These are phyloP conservation scores for Hypoxylon fuscum DNA, from an alignment of 495 filamentous ascomycete genomes.

Conservation along the genomic window DNA sequence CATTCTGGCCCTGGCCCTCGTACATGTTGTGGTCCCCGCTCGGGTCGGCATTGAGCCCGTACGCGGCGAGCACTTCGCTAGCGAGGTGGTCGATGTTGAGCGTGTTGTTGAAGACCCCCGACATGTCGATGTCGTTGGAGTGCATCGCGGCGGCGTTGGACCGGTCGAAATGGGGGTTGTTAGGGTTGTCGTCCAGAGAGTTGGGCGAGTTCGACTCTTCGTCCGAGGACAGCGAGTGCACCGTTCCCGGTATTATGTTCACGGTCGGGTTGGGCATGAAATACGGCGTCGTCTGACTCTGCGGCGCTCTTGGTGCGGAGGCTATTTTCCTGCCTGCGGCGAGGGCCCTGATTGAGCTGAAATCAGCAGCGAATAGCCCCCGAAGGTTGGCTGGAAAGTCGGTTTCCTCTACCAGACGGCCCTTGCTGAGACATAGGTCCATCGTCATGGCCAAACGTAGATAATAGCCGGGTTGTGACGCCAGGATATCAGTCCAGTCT, in stretches of 20 bases:
- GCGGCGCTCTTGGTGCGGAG: background rate
- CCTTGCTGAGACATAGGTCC: slow-evolving; percentile 47
- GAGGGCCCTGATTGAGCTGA: slow-evolving; percentile 42
- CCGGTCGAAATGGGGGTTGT: background rate
- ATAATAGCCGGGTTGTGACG: slow-evolving; percentile 43
- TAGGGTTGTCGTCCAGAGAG: slow-evolving; percentile 20
- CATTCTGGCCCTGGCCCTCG: slow-evolving; percentile 10
- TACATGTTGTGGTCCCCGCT: slow-evolving; percentile 21
- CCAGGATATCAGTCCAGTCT: slow-evolving; percentile 48
- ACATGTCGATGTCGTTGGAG: slow-evolving; percentile 32
- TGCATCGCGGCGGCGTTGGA: background rate
- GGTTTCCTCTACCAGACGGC: slow-evolving; percentile 41
- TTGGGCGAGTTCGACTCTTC: slow-evolving; percentile 41
- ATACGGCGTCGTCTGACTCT: slow-evolving; percentile 1
- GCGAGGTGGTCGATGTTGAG: slow-evolving; percentile 28
- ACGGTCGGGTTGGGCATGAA: slow-evolving; percentile 21
- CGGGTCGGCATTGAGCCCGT: slow-evolving; percentile 21
- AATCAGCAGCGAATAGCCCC: slow-evolving; percentile 44
- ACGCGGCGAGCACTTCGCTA: slow-evolving; percentile 32
- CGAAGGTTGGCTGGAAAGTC: slow-evolving; percentile 46
- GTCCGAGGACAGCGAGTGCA: slow-evolving; percentile 43
- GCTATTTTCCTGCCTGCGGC: slow-evolving; percentile 17
- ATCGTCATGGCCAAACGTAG: slow-evolving; percentile 47
- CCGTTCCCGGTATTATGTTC: slow-evolving; percentile 36
- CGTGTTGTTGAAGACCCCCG: slow-evolving; percentile 14